Percentiles rank a stretch among this genome's conserved stretches.
Evolutionary conservation across 192 early-diverging fungal species (phyloP).

Genomic region (Geranomyces variabilis): DNA sequence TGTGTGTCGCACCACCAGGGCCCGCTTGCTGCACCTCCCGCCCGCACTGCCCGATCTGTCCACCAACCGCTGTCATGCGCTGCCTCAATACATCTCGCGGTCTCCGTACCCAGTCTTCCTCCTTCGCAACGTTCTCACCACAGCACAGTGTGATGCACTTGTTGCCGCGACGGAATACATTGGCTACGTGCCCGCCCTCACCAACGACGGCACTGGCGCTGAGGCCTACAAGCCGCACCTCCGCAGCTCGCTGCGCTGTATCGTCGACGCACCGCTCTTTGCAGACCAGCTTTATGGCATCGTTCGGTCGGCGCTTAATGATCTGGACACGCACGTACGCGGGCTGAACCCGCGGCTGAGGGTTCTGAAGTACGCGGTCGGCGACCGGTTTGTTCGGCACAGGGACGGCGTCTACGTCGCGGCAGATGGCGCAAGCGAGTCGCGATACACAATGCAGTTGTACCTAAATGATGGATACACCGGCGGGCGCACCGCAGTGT

Average conservation of each 20-base stretch:
- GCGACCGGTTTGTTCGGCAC: constrained; percentile 31
- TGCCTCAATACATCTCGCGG: too few species aligned
- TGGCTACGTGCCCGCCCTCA: constrained; percentile 23
- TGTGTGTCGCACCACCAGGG: too few species aligned
- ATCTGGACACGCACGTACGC: background rate
- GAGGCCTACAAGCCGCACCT: constrained; percentile 3
- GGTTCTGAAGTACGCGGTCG: constrained; percentile 26
- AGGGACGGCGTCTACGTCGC: constrained; percentile 23
- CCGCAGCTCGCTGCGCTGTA: constrained; percentile 29
- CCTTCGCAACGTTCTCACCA: constrained; percentile 4
- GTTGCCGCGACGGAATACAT: constrained; percentile 5
- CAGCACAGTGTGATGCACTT: constrained; percentile 15
- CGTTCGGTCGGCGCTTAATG: constrained; percentile 8
- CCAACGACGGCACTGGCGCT: constrained; percentile 18
- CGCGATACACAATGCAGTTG: constrained; percentile 29
- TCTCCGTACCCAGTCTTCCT: too few species aligned
- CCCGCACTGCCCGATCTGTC: too few species aligned
- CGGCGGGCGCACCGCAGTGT: constrained; percentile 32
- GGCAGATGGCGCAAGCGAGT: constrained; percentile 14
- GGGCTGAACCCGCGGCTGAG: constrained; percentile 33
- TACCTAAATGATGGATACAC: constrained; percentile 26
- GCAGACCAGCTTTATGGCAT: constrained; percentile 8
- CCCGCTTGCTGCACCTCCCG: too few species aligned
- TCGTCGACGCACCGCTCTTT: constrained; percentile 26
- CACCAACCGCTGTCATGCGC: too few species aligned